These are phyloP conservation scores for Linum usitatissimum DNA, from an alignment of 345 rosid genomes.

Conservation along the genomic window DNA sequence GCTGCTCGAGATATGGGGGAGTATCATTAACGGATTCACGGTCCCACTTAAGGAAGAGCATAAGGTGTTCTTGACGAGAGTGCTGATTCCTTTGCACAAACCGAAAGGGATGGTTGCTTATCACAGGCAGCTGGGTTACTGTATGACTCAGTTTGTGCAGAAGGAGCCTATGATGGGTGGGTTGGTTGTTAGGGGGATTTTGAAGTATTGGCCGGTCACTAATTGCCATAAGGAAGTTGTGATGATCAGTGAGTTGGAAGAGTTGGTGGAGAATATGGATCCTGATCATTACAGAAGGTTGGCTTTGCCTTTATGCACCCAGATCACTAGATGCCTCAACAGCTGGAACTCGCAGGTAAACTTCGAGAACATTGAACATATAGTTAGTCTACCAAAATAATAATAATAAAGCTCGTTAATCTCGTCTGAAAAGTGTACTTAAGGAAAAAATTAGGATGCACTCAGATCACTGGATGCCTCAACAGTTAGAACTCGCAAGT, in stretches of 20 bases:
- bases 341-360: slow-evolving; percentile 59
- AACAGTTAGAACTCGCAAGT: slow-evolving; percentile 58
- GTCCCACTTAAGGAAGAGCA: slow-evolving; percentile 60
- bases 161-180: slow-evolving; percentile 53
- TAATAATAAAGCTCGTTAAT: too few relatives aligned
- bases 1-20: slow-evolving; percentile 55
- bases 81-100: slow-evolving; percentile 54
- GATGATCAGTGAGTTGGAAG: slow-evolving; percentile 48
- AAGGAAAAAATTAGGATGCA: too few relatives aligned
- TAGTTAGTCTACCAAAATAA: too few relatives aligned
- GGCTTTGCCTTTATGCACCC: slow-evolving; percentile 41
- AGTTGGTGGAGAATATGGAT: slow-evolving; percentile 43
- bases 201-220: slow-evolving; percentile 54
- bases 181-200: slow-evolving; percentile 32
- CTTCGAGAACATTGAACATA: too few relatives aligned
- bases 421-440: too few relatives aligned
- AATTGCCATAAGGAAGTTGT: slow-evolving; percentile 47
- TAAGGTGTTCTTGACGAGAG: slow-evolving; percentile 48
- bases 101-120: slow-evolving; percentile 34
- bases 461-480: slow-evolving; percentile 32
- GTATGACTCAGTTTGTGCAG: slow-evolving; percentile 49
- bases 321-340: slow-evolving; percentile 35
- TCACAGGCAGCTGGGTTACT: slow-evolving; percentile 42
- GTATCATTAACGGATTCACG: slow-evolving; percentile 51
- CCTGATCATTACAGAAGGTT: slow-evolving; percentile 45